Evolutionary conservation across 2,329 filamentous ascomycete genomes (phyloP), one percentile per base, ranked within the genome.

Genomic region (Orbilia oligospora): DNA sequence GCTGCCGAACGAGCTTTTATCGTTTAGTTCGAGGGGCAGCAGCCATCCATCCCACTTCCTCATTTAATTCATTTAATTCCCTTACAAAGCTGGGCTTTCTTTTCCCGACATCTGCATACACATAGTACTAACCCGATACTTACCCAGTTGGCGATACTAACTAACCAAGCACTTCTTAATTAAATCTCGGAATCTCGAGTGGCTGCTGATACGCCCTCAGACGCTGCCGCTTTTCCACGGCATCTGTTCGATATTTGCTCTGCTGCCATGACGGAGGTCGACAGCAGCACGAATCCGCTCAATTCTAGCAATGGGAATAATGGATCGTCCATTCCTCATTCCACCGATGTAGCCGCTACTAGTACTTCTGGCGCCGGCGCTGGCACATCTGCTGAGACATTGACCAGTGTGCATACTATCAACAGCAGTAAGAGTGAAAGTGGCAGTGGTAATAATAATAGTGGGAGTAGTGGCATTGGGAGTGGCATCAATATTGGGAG

Each of bases 241-340:
- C 41, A 55, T 41, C 33, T 46, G 56, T 27, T 51, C 48, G 8
- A 33, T 64, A 20, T 65, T 65, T 55, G 38, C 20, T 36, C 46
- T 18, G 33, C 38, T 48, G 67, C 44, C 49, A 77, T 77, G 73
- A 77, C 63, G 55, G 73, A 71, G 63, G 67, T 77, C 67, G 56
- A 61, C 36, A 61, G 56, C 56, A 61, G 36, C 20, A 44, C 22
- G 46, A 53, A 46, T 30, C n/a, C 36, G 49, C 30, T 69, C 65
- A 56, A 14, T 30, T 30, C 27, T 30, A 30, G 27, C 27, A 30
- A 3, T 38, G 46, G 46, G 18, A 68, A 53, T 36, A 64, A 72
- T 72, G 70, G 58, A 58, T 58, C 58, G 30, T 72, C 70, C 48
- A 61, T 71, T 71, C 70, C 70, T 56, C 72, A 49, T 36, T 58